A percentile compares a stretch with the other conserved stretches of the same genome.
phyloP scores from a whole-genome alignment of 805 yeast genomes.

The Limtongozyma cylindracea region DNA sequence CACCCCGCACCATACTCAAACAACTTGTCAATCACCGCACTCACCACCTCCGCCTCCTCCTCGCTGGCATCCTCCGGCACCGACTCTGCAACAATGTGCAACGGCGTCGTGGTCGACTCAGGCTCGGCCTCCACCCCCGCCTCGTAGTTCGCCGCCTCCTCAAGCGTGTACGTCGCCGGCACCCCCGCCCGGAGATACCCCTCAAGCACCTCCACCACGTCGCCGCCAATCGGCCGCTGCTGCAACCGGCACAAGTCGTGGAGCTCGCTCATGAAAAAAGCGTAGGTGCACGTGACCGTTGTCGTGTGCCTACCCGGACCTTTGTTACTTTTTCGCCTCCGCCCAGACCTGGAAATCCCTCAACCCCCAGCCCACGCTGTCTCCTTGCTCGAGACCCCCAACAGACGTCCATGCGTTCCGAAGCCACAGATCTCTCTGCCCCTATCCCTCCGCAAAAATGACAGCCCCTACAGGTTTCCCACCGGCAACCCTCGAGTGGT shows the following conservation, averaged over 20 bases:
- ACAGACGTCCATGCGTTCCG: no score
- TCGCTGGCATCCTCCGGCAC: constrained; percentile 17
- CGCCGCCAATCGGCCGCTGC: constrained; percentile 21
- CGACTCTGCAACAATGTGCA: constrained; percentile 40
- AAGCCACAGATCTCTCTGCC: no score
- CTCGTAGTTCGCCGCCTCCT: constrained; percentile 40
- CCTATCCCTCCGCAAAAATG: no score
- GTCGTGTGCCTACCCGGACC: no score
- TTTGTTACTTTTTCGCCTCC: no score
- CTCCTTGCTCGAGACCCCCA: no score
- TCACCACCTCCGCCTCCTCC: constrained; percentile 11
- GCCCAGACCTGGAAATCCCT: no score
- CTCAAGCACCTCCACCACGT: constrained; percentile 17
- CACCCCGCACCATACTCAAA: constrained; percentile 85
- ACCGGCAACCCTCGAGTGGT: no score
- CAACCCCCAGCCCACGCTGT: no score
- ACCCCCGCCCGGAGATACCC: constrained; percentile 32
- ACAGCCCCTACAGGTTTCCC: no score
- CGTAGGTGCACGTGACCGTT: no score
- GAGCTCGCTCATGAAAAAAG: constrained; percentile 50
- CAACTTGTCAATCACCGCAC: constrained; percentile 31
- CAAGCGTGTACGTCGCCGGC: constrained; percentile 64
- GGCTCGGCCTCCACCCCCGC: constrained; percentile 11
- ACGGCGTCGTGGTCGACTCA: constrained; percentile 32
- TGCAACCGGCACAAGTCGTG: constrained; percentile 33